Evolutionary conservation across 2,329 filamentous ascomycete species (phyloP), one percentile per base, ranked within the genome.

Genomic region (Basipetospora chlamydospora): DNA sequence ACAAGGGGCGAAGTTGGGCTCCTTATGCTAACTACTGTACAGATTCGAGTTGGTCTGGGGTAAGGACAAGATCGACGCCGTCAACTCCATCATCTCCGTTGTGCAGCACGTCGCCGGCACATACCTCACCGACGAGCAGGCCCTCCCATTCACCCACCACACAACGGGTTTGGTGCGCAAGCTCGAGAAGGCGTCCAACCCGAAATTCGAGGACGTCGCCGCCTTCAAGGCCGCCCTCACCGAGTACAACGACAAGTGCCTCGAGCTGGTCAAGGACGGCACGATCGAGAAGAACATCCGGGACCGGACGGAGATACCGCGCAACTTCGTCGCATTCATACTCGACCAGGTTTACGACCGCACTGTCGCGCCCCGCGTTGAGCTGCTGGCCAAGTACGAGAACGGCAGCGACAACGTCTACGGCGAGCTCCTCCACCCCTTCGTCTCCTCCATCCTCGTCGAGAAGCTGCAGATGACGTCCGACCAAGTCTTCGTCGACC

Each of bases 391-490:
- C 40, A 78, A 82, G 47, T 95, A 96, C 54, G 75, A 90, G 50
- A 85, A 86, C 51, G 88, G 87, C 47, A 84, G 82, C 45, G 85
- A 93, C 56, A 88, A 93, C 47, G 83, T 93, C 26, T 98, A 98
- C 52, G 90, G 90, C 51, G 90, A 98, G 56, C 72, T 98, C 18
- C 67, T 90, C 21, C 80, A 86, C 15, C 77, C 78, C 2, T 92
- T 98, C 51, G 73, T 90, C 44, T 81, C 80, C 43, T 74, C 78
- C 40, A 84, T 96, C 41, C 77, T 98, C 46, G 72, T 77, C 12
- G 66, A 77, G 46, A 73, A 84, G 53, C 80, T 81, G 3, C 67
- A 73, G 30, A 74, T 96, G 54, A 86, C 74, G 41, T 88, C 83
- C 1, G 72, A 78, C 34, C 81, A 92, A 47, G 75, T 92, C 26